Evolutionary conservation across 139 green algal species (phyloP).

Genomic region (Chlorella sp.): DNA sequence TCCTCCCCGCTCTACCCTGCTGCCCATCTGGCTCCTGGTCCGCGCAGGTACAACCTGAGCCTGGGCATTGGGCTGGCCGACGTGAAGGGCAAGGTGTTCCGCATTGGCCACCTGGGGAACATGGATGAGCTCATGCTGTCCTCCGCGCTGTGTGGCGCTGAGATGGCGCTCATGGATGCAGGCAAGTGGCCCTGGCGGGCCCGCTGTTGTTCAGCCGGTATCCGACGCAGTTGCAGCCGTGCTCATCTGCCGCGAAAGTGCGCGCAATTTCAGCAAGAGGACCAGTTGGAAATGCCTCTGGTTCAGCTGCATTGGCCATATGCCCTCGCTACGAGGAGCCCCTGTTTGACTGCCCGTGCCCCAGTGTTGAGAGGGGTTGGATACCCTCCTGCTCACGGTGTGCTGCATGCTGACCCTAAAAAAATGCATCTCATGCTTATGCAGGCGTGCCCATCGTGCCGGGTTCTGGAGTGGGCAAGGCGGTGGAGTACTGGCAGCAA

Average conservation of each 20-base stretch:
- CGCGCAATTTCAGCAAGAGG: no score
- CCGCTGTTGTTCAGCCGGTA: neutral
- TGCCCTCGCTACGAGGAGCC: no score
- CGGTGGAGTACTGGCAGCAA: slow-evolving; percentile 85
- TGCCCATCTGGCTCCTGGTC: neutral
- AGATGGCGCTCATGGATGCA: slow-evolving; percentile 94
- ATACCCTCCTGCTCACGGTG: neutral
- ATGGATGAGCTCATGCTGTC: slow-evolving; percentile 97
- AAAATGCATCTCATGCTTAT: neutral
- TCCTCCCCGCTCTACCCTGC: neutral
- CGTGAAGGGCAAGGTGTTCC: slow-evolving; percentile 94
- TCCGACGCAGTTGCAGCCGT: neutral
- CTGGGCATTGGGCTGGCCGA: slow-evolving; percentile 93
- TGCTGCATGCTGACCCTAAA: neutral
- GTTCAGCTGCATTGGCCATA: no score
- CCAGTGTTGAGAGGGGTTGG: neutral
- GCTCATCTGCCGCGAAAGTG: no score
- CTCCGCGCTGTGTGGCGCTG: slow-evolving; percentile 82
- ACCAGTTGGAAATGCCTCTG: no score
- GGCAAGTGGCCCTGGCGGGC: slow-evolving; percentile 15
- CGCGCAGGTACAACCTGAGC: slow-evolving; percentile 94
- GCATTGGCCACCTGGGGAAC: slow-evolving; percentile 97
- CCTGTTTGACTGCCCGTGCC: neutral
- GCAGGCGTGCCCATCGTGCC: slow-evolving; percentile 71
- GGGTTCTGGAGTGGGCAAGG: slow-evolving; percentile 78